phyloP scores from a whole-genome alignment of 768 basidiomycete genomes.

The Macrolepiota albuminosa region DNA sequence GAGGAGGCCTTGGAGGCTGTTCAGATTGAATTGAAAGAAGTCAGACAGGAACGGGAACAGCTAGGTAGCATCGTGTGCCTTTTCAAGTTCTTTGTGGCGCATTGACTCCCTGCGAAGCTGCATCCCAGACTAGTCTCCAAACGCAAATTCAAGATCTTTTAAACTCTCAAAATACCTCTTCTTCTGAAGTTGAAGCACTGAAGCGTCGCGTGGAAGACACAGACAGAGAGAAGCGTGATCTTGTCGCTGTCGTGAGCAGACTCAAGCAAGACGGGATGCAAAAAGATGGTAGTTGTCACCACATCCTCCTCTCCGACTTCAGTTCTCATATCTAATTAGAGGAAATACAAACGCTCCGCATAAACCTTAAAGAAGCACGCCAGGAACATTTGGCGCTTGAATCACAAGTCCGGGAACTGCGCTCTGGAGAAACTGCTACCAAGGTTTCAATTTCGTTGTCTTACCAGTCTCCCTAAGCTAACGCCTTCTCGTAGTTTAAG shows the following conservation, averaged over 20 bases:
- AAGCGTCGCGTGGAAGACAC: constrained; percentile 64
- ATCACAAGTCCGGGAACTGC: constrained; percentile 64
- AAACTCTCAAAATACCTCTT: constrained; percentile 57
- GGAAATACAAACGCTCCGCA: constrained; percentile 65
- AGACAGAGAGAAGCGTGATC: constrained; percentile 88
- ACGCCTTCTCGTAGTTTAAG: constrained; percentile 59
- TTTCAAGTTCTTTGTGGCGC: constrained; percentile 7
- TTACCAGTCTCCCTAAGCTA: not conserved
- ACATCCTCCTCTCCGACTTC: not conserved
- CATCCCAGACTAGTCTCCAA: constrained; percentile 44
- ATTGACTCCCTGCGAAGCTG: constrained; percentile 30
- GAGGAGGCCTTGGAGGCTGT: constrained; percentile 47
- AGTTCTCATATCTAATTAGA: constrained; percentile 35
- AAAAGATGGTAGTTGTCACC: constrained; percentile 59
- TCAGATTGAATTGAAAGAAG: constrained; percentile 49
- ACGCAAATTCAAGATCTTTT: constrained; percentile 53
- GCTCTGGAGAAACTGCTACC: constrained; percentile 71
- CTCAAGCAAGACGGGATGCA: constrained; percentile 71
- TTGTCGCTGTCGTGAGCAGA: constrained; percentile 78
- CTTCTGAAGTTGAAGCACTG: constrained; percentile 53
- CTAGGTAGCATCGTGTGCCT: constrained; percentile 41
- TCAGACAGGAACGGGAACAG: constrained; percentile 61
- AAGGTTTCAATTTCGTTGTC: constrained; percentile 41
- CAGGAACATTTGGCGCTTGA: constrained; percentile 69
- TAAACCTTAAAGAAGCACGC: constrained; percentile 68